Evolutionary conservation across 257 asterid genomes (phyloP).

Genomic region (Nicotiana tabacum): DNA sequence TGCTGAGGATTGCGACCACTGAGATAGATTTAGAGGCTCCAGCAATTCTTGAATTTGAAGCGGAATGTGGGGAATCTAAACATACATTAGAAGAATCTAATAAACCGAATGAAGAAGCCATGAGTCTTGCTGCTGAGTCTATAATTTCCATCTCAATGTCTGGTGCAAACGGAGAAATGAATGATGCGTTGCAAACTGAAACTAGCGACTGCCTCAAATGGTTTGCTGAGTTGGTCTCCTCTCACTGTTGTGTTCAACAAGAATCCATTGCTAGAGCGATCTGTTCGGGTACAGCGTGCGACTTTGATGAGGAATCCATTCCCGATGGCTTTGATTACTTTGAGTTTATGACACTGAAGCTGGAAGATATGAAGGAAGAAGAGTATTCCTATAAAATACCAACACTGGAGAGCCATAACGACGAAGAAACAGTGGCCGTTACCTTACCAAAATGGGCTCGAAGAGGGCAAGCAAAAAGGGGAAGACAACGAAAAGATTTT

Average conservation of each 20-base stretch:
- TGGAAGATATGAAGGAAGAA: constrained; percentile 46
- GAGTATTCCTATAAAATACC: constrained; percentile 13
- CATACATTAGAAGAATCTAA: constrained; percentile 2
- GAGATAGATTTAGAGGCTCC: constrained; percentile 61
- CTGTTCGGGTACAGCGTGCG: not conserved
- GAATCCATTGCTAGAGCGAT: not conserved
- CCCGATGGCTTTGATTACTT: constrained; percentile 58
- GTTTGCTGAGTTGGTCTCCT: constrained; percentile 48
- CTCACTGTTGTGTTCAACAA: constrained; percentile 16
- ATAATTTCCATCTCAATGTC: constrained; percentile 45
- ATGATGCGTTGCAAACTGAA: constrained; percentile 18
- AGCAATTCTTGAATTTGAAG: constrained; percentile 23
- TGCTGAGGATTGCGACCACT: constrained; percentile 30
- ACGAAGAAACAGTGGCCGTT: constrained; percentile 21
- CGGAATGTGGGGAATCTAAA: constrained; percentile 12
- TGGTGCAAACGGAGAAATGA: not conserved
- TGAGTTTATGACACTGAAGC: constrained; percentile 56
- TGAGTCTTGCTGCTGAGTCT: constrained; percentile 62
- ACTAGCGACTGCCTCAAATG: constrained; percentile 35
- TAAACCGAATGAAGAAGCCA: constrained; percentile 28
- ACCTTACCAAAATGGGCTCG: constrained; percentile 28
- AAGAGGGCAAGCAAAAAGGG: constrained; percentile 47
- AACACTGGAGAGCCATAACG: constrained; percentile 11
- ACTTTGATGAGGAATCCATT: constrained; percentile 19
- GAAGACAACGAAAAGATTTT: constrained; percentile 52